Base-by-base conservation (phyloP, 2,329 filamentous ascomycete species). In the Exophiala bonariae region DNA sequence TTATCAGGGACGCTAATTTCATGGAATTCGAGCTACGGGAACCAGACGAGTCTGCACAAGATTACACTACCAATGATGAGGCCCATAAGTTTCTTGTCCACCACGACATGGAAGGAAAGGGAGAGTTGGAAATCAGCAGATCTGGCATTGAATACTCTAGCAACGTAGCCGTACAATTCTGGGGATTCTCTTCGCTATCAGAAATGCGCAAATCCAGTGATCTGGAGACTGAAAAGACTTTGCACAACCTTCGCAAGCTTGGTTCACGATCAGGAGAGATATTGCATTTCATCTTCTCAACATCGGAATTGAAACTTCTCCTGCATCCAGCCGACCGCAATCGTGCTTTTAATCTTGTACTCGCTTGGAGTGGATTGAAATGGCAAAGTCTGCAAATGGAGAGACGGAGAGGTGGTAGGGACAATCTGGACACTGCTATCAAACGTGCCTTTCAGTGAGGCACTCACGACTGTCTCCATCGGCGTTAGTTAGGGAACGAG, bases 291-390 rank as follows among this genome's bases (percentile, higher is more conserved):
- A 6, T 32, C 10, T 51, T 54, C 18, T 19, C 38, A 16, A 6
- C 5, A 33, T 8, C 28, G 9, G 32, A 39, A 19, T 10, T 52
- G 17, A 52, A 46, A 4, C 8, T 57, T 8, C 28, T 55, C 3
- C 36, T 55, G 7, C 41, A 44, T 22, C 40, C 41, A 3, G 52
- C 47, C 3, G 52, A 60, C 38, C 53, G 60, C 6, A 58, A 61
- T 36, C 52, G 60, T 38, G 49, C 57, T 18, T 61, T 62, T 35
- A 58, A 60, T 22, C 35, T 61, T 6, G 48, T 61, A 14, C 39
- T 61, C 14, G 59, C 56, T 3, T 58, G 55, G 58, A 59, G 54
- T 36, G 56, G 51, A 16, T 33, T 50, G 40, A 46, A 43, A 18
- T 62, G 60, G 60, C 56, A 57, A 35, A 49, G 50, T 20, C 34